Conservation (phyloP, 2,329 filamentous ascomycete species). For the Purpureocillium takamizusanense region DNA sequence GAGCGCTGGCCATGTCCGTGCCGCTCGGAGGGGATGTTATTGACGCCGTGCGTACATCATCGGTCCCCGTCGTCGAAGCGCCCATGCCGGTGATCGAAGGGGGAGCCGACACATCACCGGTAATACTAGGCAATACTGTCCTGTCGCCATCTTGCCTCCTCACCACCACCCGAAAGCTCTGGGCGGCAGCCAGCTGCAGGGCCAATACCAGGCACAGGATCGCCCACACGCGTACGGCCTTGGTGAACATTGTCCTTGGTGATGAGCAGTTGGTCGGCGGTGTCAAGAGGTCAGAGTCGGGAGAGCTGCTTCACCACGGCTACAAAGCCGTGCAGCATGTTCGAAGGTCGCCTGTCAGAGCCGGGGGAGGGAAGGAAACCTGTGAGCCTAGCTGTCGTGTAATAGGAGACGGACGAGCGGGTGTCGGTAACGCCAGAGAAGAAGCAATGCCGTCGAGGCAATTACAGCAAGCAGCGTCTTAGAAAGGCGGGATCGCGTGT, state of each 20-base stretch:
- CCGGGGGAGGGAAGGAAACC: background rate
- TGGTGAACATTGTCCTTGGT: slow-evolving; percentile 22
- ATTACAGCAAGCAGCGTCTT: slow-evolving; percentile 1
- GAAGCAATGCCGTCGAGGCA: background rate
- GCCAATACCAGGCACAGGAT: slow-evolving; percentile 29
- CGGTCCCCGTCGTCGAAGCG: background rate
- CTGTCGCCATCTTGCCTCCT: slow-evolving; percentile 22
- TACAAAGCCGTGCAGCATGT: slow-evolving; percentile 10
- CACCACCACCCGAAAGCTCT: slow-evolving; percentile 19
- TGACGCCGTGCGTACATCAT: background rate
- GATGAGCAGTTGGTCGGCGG: slow-evolving; percentile 2
- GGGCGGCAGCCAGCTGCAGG: slow-evolving; percentile 26
- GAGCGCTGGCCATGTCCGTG: background rate
- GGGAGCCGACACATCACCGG: background rate
- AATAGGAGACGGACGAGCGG: background rate
- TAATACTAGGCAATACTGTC: background rate
- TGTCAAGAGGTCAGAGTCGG: slow-evolving; percentile 7
- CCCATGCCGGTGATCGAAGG: background rate
- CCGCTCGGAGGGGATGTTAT: background rate
- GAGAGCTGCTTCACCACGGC: slow-evolving; percentile 9
- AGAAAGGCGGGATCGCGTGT: background rate
- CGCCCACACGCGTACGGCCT: slow-evolving; percentile 23
- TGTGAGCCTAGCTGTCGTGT: background rate
- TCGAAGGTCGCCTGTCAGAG: background rate
- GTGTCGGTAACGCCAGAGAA: background rate